Evolutionary conservation across 2,329 filamentous ascomycete species (phyloP).

Genomic region (Colletotrichum theobromicola): DNA sequence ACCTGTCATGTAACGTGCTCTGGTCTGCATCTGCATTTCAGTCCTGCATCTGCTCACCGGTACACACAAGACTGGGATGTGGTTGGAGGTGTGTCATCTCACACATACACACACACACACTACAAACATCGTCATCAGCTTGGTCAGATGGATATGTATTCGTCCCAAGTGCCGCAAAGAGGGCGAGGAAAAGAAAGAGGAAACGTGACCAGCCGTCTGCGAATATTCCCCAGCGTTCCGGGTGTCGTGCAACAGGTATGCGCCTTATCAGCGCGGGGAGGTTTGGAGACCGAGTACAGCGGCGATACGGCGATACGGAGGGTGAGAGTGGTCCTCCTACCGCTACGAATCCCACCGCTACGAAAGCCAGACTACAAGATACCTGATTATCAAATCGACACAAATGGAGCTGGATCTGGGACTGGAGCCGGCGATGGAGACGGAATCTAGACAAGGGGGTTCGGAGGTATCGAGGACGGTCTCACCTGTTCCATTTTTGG

Average conservation of each 20-base stretch:
- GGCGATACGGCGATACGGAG: neutral
- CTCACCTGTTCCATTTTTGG: neutral
- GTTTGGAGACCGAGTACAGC: neutral
- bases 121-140: neutral
- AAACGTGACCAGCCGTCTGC: neutral
- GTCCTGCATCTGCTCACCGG: constrained; percentile 1
- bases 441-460: neutral
- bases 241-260: neutral
- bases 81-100: neutral
- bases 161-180: neutral
- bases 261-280: neutral
- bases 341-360: neutral
- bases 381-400: neutral
- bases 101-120: neutral
- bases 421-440: neutral
- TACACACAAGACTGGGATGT: neutral
- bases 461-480: neutral
- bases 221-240: neutral
- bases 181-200: neutral
- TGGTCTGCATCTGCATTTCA: neutral
- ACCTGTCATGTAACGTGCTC: neutral
- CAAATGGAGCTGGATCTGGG: neutral
- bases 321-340: neutral
- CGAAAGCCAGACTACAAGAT: neutral
- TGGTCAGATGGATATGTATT: neutral